Evolutionary conservation across 1,284 basidiomycete species (phyloP).

Genomic region (Wallemia hederae): DNA sequence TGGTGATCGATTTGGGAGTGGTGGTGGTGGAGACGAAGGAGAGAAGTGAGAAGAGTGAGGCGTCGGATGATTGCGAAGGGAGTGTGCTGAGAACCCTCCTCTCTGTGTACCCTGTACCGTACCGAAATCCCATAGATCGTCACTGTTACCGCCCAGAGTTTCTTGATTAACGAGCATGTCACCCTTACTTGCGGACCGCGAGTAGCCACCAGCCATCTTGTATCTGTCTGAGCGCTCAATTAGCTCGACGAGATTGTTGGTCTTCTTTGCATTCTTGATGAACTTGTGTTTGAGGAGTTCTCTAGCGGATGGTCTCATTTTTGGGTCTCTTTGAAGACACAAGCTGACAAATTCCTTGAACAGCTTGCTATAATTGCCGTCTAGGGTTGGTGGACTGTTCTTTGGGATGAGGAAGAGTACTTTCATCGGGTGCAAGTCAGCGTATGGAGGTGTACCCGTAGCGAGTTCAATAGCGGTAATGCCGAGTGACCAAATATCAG

Average conservation of each 20-base stretch:
- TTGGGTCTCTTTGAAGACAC: constrained; percentile 78
- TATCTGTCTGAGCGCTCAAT: constrained; percentile 83
- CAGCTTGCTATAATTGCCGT: constrained; percentile 58
- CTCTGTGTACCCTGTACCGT: constrained; percentile 30
- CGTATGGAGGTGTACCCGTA: constrained; percentile 88
- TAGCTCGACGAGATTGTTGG: constrained; percentile 70
- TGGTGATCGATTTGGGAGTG: constrained; percentile 3
- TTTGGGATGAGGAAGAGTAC: constrained; percentile 94
- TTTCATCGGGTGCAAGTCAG: constrained; percentile 97
- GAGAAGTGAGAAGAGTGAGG: constrained; percentile 2
- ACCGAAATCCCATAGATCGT: constrained; percentile 85
- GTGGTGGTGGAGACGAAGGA: too few species aligned
- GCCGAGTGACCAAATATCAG: constrained; percentile 87
- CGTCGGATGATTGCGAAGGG: constrained; percentile 3
- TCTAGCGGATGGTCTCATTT: constrained; percentile 73
- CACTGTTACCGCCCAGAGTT: constrained; percentile 13
- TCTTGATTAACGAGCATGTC: background rate
- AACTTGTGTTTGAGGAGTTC: constrained; percentile 91
- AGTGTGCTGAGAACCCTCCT: constrained; percentile 6
- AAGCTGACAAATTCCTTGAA: constrained; percentile 82
- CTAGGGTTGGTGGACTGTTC: constrained; percentile 71
- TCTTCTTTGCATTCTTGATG: constrained; percentile 75
- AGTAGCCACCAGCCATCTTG: constrained; percentile 35
- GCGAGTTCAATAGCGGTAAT: constrained; percentile 96
- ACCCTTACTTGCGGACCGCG: constrained; percentile 1